Percentiles rank a stretch among this genome's conserved stretches.
Evolutionary conservation across 306 rosid genomes (phyloP).

Genomic region (Lathyrus oleraceus): DNA sequence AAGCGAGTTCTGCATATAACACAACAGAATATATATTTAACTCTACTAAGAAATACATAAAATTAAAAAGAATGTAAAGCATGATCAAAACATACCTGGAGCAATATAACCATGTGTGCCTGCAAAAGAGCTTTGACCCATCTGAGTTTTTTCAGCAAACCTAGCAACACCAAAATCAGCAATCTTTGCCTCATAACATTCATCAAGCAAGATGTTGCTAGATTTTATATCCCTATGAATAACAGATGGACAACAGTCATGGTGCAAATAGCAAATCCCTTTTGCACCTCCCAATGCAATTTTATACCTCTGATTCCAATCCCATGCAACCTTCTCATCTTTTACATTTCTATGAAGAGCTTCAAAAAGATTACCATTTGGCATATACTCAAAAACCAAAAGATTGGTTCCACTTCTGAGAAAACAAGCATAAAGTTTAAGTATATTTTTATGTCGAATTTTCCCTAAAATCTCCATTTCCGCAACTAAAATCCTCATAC

Average conservation of each 20-base stretch:
- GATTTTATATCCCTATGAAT: constrained; percentile 93
- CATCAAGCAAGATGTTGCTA: constrained; percentile 85
- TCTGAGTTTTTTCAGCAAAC: constrained; percentile 59
- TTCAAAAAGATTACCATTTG: constrained; percentile 78
- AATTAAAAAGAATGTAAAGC: constrained; percentile 20
- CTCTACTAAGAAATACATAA: background rate
- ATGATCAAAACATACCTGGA: constrained; percentile 68
- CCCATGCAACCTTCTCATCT: constrained; percentile 55
- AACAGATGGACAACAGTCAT: constrained; percentile 81
- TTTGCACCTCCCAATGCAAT: constrained; percentile 88
- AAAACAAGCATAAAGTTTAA: constrained; percentile 90
- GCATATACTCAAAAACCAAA: constrained; percentile 89
- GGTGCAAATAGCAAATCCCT: constrained; percentile 92
- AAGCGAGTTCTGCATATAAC: constrained; percentile 75
- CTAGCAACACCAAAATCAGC: constrained; percentile 97
- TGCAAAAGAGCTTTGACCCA: constrained; percentile 66
- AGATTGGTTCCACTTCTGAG: constrained; percentile 66
- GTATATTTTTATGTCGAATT: constrained; percentile 78
- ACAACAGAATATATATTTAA: background rate
- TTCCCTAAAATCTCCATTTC: constrained; percentile 91
- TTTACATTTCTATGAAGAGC: constrained; percentile 68
- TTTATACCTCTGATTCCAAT: constrained; percentile 78
- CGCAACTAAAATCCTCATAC: constrained; percentile 68
- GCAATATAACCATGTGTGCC: constrained; percentile 98
- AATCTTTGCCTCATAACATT: constrained; percentile 75